phyloP scores from a whole-genome alignment of 2,329 filamentous ascomycete genomes.

The Aspergillus sojae region DNA sequence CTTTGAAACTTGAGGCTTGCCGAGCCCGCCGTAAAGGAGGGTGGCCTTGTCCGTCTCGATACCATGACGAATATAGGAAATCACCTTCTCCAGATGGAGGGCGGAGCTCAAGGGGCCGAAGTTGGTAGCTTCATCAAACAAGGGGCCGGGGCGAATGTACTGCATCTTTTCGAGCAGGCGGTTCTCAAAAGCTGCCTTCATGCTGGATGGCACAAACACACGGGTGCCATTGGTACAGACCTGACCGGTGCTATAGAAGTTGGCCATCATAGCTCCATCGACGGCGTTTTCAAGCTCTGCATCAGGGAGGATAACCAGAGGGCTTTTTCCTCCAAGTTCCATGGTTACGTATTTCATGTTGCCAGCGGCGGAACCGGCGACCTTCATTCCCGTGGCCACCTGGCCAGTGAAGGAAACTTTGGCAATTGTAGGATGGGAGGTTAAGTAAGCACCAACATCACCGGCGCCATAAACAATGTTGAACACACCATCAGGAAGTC shows the following conservation, averaged over 20 bases:
- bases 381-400: conserved; percentile 79
- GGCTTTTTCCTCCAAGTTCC: conserved; percentile 88
- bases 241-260: conserved; percentile 89
- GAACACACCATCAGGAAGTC: conserved; percentile 80
- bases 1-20: conserved; percentile 58
- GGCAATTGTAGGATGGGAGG: conserved; percentile 70
- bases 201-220: conserved; percentile 72
- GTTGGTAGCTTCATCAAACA: conserved; percentile 74
- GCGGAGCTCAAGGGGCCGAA: conserved; percentile 81
- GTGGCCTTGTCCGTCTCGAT: conserved; percentile 72
- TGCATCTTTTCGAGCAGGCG: conserved; percentile 70
- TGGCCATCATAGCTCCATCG: conserved; percentile 88
- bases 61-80: conserved; percentile 75
- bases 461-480: conserved; percentile 83
- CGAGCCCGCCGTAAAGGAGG: conserved; percentile 71
- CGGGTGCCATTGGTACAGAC: conserved; percentile 92
- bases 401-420: conserved; percentile 92
- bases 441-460: conserved; percentile 74
- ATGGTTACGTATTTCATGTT: conserved; percentile 90
- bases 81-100: conserved; percentile 74
- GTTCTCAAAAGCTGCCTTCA: conserved; percentile 71
- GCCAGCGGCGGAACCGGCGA: conserved; percentile 72
- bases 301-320: conserved; percentile 77
- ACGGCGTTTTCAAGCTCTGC: conserved; percentile 78
- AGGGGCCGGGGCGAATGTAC: conserved; percentile 70